Evolutionary conservation across 2,329 filamentous ascomycete species (phyloP), one percentile per base, ranked within the genome.

Genomic region (Graphilbum sp.): DNA sequence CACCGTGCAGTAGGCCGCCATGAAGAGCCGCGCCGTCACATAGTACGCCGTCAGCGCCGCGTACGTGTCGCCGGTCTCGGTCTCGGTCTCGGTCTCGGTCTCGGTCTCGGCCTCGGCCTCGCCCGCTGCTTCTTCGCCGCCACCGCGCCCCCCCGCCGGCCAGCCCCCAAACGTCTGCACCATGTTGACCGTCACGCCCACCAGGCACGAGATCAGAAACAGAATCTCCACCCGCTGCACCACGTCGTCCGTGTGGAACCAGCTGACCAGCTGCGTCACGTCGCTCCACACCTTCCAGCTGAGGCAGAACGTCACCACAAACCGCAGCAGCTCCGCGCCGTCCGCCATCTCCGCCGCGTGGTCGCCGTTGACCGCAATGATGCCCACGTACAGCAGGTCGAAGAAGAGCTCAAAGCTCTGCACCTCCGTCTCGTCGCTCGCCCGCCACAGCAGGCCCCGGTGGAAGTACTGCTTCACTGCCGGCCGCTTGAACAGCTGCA

Each of bases 391-490:
- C 29, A 76, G 60, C 27, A 77, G 58, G 47, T 78, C 75, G 12
- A 76, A 64, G 47, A 78, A 78, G 2, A 79, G 63, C 51, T 79
- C 75, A 47, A 76, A 77, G 15, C 63, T 66, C 45, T 69, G 69
- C 6, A 77, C 71, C 52, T 76, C 65, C n/a, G 72, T 69, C 17
- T 61, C 57, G 36, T 68, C 65, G 8, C 62, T 63, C 2, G 71
- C 67, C 36, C 75, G 61, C 74, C 74, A 79, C 8, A 79, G 53
- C 12, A 79, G 59, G 0, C 72, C 73, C 41, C 71, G 70, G 50
- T 79, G 72, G 47, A 77, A 77, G 54, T 77, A 78, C 55, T 79
- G 75, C 41, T 72, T 62, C 4, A 79, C 61, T 7, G 70, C 64
- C 0, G 75, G 74, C 43, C 62, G 64, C 50, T 69, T 69, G 50